Base-by-base conservation (phyloP, 2,329 filamentous ascomycete species). In the Didymella pinodella region DNA sequence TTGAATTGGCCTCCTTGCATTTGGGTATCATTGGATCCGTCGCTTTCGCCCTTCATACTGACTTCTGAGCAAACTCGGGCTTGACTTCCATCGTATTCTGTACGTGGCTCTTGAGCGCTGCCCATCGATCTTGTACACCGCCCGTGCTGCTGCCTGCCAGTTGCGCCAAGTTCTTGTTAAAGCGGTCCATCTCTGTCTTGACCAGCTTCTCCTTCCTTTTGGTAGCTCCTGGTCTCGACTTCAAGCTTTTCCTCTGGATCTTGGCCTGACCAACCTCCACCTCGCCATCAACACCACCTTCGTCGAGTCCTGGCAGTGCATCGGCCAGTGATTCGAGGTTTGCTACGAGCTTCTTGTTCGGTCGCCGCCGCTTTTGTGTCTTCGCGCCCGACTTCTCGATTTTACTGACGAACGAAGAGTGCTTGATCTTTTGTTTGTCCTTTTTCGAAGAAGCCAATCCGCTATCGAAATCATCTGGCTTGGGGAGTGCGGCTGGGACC, bases 31-130 rank as follows among this genome's bases (percentile, higher is more conserved):
- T 46, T 47, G n/a, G 31, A 16, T 41, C 7, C 25, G 31, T 12
- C 32, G 14, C n/a, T n/a, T 20, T 16, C 12, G 12, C 18, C 8
- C 36, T 28, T n/a, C 32, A 25, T 7, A 14, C 29, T 61, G 41
- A 61, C 28, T 62, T 69, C 54, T 71, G 68, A 7, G 52, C 60
- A 73, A 96, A 96, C 3, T 90, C 91, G 14, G 90, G 87, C 68
- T 94, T 94, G 77, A 92, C 90, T 79, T 97, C 92, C 88, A 97
- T 92, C 0, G 92, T 97, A 41, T 88, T 85, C 1, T 91, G 89
- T 50, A 97, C 96, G 73, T 94, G 96, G 10, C 83, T 88, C 68
- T 93, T 86, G 76, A 98, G 75, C 16, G 92, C 92, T 29, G 90
- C 90, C 90, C 92, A 97, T 54, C 90, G 71, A 54, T 69, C 75